Evolutionary conservation across 2,329 filamentous ascomycete species (phyloP), one percentile per base, ranked within the genome.

Genomic region (Aspergillus sp.): DNA sequence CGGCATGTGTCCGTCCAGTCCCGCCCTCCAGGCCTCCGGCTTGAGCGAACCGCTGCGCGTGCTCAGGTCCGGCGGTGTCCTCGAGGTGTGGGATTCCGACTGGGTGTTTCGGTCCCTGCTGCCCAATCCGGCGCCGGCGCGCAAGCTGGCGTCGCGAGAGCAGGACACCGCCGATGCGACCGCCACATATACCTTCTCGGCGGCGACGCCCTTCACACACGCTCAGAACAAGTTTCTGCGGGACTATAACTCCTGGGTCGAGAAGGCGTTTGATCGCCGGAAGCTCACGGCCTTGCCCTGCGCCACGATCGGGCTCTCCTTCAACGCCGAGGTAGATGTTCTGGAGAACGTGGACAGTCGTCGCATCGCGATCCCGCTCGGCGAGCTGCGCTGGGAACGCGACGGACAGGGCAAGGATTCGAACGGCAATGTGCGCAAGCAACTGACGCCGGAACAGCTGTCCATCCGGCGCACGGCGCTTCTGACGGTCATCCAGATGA

Each of bases 71-170:
- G 91, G 89, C 14, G 93, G 93, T 4, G 84, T 85, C 2, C 66
- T 97, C 21, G 93, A 97, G 68, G 80, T 95, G 14, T 97, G 92
- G 92, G 92, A 96, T 59, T 88, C 88, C 4, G 92, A 97, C 71
- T 85, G 91, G 66, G 82, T 87, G 11, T 84, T 96, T 58, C 88
- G 92, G 60, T 92, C 91, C 70, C 79, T 97, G 23, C 80, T 90
- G 47, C 89, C 90, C 2, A 89, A 94, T 67, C 84, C 88, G 2
- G 85, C 86, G 2, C 81, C 81, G 13, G 76, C 82, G 49, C 72
- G 80, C 59, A 75, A 80, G 20, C 76, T 77, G 43, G 80, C 84
- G 16, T 79, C 84, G 36, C 82, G 85, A 45, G 84, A 89, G 53
- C 79, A 83, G 59, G 78, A 83, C 42, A 79, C 81, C 32, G 88